These are phyloP conservation scores for Zygoascus bituminiphila DNA, from an alignment of 805 yeast genomes.

Conservation along the genomic window DNA sequence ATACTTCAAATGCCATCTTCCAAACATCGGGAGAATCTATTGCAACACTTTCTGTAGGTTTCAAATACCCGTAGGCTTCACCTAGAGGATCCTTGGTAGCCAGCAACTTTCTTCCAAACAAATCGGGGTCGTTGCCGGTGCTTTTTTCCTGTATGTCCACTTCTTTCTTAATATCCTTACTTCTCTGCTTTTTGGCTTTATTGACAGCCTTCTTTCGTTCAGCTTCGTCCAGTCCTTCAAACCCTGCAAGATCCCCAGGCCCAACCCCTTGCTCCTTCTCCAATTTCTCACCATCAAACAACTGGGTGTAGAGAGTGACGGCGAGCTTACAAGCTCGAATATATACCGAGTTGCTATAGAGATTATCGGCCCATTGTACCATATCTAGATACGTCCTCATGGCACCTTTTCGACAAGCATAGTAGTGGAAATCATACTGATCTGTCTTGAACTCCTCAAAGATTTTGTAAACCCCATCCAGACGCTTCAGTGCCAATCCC, in stretches of 20 bases:
- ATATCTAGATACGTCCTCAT: constrained; percentile 72
- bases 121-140: constrained; percentile 30
- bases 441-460: constrained; percentile 69
- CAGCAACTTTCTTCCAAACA: constrained; percentile 38
- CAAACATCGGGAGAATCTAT: constrained; percentile 28
- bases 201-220: constrained; percentile 27
- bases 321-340: constrained; percentile 65
- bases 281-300: constrained; percentile 19
- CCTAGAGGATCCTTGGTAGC: constrained; percentile 35
- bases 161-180: constrained; percentile 38
- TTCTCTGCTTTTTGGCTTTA: constrained; percentile 38
- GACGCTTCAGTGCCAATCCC: constrained; percentile 79
- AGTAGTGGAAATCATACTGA: constrained; percentile 91
- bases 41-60: constrained; percentile 26
- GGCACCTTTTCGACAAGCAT: constrained; percentile 85
- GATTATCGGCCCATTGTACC: constrained; percentile 72
- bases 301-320: constrained; percentile 44
- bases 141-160: constrained; percentile 33
- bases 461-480: constrained; percentile 52
- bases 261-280: constrained; percentile 9
- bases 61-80: constrained; percentile 34
- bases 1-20: constrained; percentile 39
- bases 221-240: constrained; percentile 25
- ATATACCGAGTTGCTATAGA: constrained; percentile 64
- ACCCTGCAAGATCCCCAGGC: constrained; percentile 7